A percentile compares a stretch with the other conserved stretches of the same genome.
Conservation (phyloP, 306 rosid genomes). For the Pyrus betulifolia region DNA sequence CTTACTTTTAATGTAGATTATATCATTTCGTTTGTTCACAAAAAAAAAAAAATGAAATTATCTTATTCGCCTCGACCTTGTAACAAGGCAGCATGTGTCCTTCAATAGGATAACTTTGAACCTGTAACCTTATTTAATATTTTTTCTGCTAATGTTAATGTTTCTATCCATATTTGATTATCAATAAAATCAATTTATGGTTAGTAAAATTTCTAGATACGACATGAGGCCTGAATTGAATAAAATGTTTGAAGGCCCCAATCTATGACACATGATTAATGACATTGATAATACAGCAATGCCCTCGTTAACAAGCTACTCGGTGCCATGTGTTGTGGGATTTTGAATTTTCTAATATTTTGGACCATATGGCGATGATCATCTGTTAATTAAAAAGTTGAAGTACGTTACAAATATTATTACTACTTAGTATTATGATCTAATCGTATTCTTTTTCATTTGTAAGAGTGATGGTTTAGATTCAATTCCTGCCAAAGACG, state of each 20-base stretch:
- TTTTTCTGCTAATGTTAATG: no score
- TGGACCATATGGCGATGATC: neutral
- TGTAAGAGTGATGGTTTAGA: no score
- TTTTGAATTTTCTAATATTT: neutral
- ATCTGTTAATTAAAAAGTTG: neutral
- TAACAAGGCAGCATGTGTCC: no score
- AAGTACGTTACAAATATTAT: neutral
- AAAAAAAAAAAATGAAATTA: no score
- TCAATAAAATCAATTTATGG: no score
- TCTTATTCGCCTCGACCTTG: no score
- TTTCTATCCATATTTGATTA: no score
- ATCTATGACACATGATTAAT: neutral
- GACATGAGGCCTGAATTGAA: neutral
- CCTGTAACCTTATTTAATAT: no score
- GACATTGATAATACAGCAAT: neutral
- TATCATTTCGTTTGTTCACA: no score
- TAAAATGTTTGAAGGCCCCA: neutral
- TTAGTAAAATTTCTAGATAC: neutral
- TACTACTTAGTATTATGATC: fast-evolving
- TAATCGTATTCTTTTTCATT: no score
- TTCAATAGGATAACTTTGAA: no score
- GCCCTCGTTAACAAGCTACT: neutral
- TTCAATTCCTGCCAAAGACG: fast-evolving
- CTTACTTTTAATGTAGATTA: no score
- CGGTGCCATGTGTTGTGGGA: neutral